Conservation (phyloP, 148 eudicot species). For the Amaranthus palmeri region DNA sequence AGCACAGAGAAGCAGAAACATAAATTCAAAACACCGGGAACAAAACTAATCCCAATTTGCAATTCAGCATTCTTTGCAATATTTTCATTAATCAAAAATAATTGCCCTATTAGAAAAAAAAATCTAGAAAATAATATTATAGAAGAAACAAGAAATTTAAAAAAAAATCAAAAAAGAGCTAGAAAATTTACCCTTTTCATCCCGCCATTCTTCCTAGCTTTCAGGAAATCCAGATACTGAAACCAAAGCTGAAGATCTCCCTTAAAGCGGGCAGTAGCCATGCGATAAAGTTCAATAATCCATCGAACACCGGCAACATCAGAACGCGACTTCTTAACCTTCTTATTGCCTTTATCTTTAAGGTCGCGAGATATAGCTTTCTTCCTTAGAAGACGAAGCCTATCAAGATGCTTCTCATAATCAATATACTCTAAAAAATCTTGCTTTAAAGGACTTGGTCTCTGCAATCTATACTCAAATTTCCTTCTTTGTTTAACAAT, state of each 20-base stretch:
- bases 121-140: not conserved
- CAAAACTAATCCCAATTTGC: not conserved
- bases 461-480: slow-evolving; percentile 67
- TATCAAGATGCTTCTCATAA: slow-evolving; percentile 61
- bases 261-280: slow-evolving; percentile 73
- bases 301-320: slow-evolving; percentile 59
- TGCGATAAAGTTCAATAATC: slow-evolving; percentile 52
- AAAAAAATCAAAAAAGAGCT: not conserved
- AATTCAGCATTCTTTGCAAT: not conserved
- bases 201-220: slow-evolving; percentile 50
- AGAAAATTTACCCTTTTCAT: slow-evolving; percentile 65
- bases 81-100: not conserved
- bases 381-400: slow-evolving; percentile 50
- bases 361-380: slow-evolving; percentile 27
- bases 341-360: slow-evolving; percentile 31
- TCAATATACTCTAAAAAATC: slow-evolving; percentile 66
- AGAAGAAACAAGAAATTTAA: too few species aligned
- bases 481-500: slow-evolving; percentile 68
- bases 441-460: slow-evolving; percentile 65
- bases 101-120: not conserved
- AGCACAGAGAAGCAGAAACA: too few species aligned
- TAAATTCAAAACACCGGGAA: too few species aligned
- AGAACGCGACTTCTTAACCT: slow-evolving; percentile 44
- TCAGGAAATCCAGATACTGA: slow-evolving; percentile 77
- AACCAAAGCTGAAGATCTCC: slow-evolving; percentile 84